A percentile compares a stretch with the other conserved stretches of the same genome.
phyloP scores from a whole-genome alignment of 805 yeast species.

The Komagataella phaffii region DNA sequence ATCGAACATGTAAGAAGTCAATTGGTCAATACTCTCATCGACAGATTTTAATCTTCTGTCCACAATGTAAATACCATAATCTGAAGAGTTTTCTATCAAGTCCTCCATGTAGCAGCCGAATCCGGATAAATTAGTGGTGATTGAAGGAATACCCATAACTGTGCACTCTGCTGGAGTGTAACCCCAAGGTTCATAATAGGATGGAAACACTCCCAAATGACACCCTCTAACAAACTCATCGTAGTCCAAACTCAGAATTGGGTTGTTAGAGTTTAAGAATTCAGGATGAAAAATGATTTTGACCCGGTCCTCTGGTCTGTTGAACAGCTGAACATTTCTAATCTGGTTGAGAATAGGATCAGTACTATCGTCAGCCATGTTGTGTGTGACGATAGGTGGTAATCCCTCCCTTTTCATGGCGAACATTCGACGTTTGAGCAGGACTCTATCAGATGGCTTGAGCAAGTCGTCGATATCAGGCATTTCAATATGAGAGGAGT shows the following conservation, averaged over 20 bases:
- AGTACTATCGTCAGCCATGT: conserved; percentile 82
- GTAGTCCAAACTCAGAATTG: conserved; percentile 83
- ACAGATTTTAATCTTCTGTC: conserved; percentile 88
- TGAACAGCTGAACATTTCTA: conserved; percentile 83
- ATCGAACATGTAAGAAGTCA: conserved; percentile 80
- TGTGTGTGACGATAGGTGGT: conserved; percentile 95
- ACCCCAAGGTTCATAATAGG: conserved; percentile 99
- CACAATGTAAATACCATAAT: conserved; percentile 94
- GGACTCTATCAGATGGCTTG: conserved; percentile 76
- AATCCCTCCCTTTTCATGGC: conserved; percentile 81
- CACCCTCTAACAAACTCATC: conserved; percentile 98
- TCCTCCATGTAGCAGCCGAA: conserved; percentile 99
- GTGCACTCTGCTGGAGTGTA: conserved; percentile 99
- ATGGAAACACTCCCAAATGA: conserved; percentile 96
- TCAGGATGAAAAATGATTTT: conserved; percentile 97
- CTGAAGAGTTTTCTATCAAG: conserved; percentile 83
- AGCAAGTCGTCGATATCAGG: conserved; percentile 71
- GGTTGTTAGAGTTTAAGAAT: conserved; percentile 87
- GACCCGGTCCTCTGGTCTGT: conserved; percentile 80
- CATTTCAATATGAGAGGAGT: conserved; percentile 33
- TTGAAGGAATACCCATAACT: conserved; percentile 97
- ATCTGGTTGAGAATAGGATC: conserved; percentile 91
- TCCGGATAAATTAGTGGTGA: conserved; percentile 91
- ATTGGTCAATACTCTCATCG: conserved; percentile 86
- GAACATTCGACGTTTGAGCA: conserved; percentile 82